These are phyloP conservation scores for Diplogelasinospora grovesii DNA, from an alignment of 495 filamentous ascomycete species.

Conservation along the genomic window DNA sequence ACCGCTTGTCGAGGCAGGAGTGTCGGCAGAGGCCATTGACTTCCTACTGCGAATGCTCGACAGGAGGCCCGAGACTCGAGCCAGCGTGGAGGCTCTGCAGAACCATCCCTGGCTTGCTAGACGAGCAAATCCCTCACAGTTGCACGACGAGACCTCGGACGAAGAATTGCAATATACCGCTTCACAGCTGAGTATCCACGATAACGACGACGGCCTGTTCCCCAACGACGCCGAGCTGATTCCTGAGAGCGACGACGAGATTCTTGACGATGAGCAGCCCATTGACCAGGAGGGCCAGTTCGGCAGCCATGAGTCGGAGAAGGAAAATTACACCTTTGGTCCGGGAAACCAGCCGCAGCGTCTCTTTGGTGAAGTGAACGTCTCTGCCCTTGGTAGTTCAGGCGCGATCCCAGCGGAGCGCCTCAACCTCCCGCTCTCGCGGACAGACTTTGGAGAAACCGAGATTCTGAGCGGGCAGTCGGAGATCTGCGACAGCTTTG, in stretches of 20 bases:
- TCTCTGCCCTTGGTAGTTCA: slow-evolving; percentile 60
- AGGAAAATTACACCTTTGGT: slow-evolving; percentile 37
- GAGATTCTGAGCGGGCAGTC: slow-evolving; percentile 22
- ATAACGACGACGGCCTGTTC: slow-evolving; percentile 19
- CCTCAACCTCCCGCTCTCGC: slow-evolving; percentile 39
- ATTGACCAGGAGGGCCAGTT: slow-evolving; percentile 18
- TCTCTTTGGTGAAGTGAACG: slow-evolving; percentile 76
- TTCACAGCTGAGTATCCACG: slow-evolving; percentile 62
- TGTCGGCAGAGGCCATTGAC: slow-evolving; percentile 61
- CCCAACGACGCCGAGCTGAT: slow-evolving; percentile 5
- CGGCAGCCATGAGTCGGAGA: slow-evolving; percentile 30
- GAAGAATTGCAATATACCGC: slow-evolving; percentile 46
- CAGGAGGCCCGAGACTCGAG: slow-evolving; percentile 59
- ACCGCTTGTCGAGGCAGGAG: slow-evolving; percentile 45
- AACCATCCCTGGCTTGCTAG: slow-evolving; percentile 61
- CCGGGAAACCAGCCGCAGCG: slow-evolving; percentile 37
- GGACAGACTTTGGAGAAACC: slow-evolving; percentile 22
- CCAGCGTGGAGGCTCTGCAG: slow-evolving; percentile 57
- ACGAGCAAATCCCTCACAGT: too few relatives aligned
- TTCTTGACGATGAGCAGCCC: slow-evolving; percentile 41
- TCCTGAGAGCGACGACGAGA: slow-evolving; percentile 24
- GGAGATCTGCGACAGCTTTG: slow-evolving; percentile 39
- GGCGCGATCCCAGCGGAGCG: slow-evolving; percentile 35
- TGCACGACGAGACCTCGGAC: slow-evolving; percentile 44
- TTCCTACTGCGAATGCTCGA: slow-evolving; percentile 74